These are phyloP conservation scores for Lathyrus aphaca DNA, from an alignment of 306 rosid species.

Conservation along the genomic window DNA sequence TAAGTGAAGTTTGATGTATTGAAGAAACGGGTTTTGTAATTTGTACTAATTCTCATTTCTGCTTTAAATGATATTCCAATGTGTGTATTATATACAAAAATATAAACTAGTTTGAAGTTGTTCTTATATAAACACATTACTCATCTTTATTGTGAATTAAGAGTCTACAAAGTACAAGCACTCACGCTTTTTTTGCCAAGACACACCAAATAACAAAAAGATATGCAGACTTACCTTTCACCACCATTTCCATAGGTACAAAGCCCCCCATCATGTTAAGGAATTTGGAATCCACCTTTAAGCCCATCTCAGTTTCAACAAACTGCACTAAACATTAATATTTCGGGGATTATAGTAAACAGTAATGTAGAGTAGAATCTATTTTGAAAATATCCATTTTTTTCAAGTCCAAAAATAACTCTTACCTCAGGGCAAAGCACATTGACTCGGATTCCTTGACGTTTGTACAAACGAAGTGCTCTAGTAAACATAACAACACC, in stretches of 20 bases:
- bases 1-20: too few relatives aligned
- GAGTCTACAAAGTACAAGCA: slow-evolving; percentile 12
- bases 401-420: slow-evolving; percentile 29
- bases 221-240: slow-evolving; percentile 60
- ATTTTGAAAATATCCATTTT: slow-evolving; percentile 20
- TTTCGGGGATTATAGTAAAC: slow-evolving; percentile 7
- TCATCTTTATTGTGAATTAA: too few relatives aligned
- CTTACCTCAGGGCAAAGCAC: slow-evolving; percentile 97
- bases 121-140: not conserved
- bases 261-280: slow-evolving; percentile 59
- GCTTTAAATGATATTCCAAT: too few relatives aligned
- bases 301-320: slow-evolving; percentile 74
- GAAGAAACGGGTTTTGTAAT: too few relatives aligned
- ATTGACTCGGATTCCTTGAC: slow-evolving; percentile 82
- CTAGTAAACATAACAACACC: slow-evolving; percentile 92
- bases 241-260: slow-evolving; percentile 87
- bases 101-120: too few relatives aligned
- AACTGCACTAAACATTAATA: slow-evolving; percentile 61
- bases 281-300: slow-evolving; percentile 36
- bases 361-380: slow-evolving; percentile 26
- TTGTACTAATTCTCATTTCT: too few relatives aligned
- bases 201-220: slow-evolving; percentile 34
- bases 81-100: too few relatives aligned
- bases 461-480: slow-evolving; percentile 67
- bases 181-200: slow-evolving; percentile 31